Conservation (phyloP, 192 early-diverging fungal species). For the Chytriomyces sp. region DNA sequence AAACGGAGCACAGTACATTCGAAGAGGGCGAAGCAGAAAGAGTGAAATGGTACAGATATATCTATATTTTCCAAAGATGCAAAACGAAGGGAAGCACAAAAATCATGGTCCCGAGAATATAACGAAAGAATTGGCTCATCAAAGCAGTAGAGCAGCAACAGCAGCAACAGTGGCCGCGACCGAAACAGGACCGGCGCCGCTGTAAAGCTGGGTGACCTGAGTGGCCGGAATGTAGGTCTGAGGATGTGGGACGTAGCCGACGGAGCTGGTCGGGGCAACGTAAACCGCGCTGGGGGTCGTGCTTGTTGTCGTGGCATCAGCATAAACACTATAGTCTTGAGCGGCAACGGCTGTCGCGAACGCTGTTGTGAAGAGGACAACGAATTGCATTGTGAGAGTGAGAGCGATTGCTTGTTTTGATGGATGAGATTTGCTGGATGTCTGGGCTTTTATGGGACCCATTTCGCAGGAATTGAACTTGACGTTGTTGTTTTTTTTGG, state of each 20-base stretch:
- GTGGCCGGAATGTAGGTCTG: neutral
- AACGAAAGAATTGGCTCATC: neutral
- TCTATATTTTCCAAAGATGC: neutral
- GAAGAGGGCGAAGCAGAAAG: neutral
- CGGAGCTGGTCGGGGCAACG: neutral
- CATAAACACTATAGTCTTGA: too few species aligned
- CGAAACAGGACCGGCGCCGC: neutral
- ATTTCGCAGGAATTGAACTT: too few species aligned
- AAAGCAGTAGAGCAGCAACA: neutral
- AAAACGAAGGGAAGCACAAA: neutral
- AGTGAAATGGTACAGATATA: neutral
- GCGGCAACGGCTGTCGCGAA: too few species aligned
- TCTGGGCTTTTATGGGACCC: too few species aligned
- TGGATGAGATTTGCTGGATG: too few species aligned
- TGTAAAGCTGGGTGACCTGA: neutral
- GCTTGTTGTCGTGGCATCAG: too few species aligned
- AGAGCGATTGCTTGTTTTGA: too few species aligned
- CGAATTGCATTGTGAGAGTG: too few species aligned
- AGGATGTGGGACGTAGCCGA: neutral
- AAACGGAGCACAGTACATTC: neutral
- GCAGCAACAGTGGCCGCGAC: neutral
- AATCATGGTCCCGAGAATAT: neutral
- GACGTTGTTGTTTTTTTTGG: too few species aligned
- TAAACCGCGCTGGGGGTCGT: too few species aligned
- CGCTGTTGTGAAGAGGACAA: too few species aligned